phyloP scores from a whole-genome alignment of 108 stramenopile species.

The Cylindrotheca closterium region DNA sequence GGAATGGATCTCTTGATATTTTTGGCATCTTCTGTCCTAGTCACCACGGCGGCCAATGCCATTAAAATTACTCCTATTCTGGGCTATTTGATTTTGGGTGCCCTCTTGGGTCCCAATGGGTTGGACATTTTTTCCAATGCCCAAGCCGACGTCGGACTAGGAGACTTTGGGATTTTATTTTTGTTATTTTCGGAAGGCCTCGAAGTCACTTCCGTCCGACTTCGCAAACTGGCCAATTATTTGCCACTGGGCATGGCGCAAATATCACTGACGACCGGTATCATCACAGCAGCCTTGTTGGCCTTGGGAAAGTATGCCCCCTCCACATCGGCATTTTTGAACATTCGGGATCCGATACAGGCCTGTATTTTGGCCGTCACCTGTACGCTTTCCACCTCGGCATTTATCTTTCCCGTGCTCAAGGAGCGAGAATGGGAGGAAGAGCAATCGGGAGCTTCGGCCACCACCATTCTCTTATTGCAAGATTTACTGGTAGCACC shows the following conservation, averaged over 20 bases:
- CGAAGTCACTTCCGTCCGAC: constrained; percentile 48
- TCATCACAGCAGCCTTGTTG: constrained; percentile 45
- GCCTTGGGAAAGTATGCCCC: constrained; percentile 31
- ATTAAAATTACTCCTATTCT: constrained; percentile 59
- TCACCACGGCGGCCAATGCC: constrained; percentile 39
- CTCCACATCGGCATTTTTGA: constrained; percentile 41
- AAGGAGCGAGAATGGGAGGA: constrained; percentile 71
- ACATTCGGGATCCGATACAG: constrained; percentile 55
- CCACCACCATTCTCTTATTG: constrained; percentile 59
- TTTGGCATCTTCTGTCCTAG: constrained; percentile 59
- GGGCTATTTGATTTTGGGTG: constrained; percentile 65
- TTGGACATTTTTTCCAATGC: constrained; percentile 61
- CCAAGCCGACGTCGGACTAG: constrained; percentile 65
- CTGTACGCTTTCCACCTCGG: constrained; percentile 64
- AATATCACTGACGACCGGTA: constrained; percentile 50
- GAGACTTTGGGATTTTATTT: constrained; percentile 82
- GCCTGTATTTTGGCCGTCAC: constrained; percentile 61
- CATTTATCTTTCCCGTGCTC: constrained; percentile 72
- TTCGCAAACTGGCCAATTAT: constrained; percentile 51
- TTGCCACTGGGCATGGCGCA: constrained; percentile 64
- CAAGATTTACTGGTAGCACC: constrained; percentile 83
- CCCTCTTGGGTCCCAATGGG: constrained; percentile 59
- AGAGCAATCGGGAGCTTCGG: constrained; percentile 54
- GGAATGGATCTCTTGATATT: constrained; percentile 68
- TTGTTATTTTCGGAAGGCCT: constrained; percentile 74